Base-by-base conservation (phyloP, 2,329 filamentous ascomycete genomes). In the Niveomyces coronatus region DNA sequence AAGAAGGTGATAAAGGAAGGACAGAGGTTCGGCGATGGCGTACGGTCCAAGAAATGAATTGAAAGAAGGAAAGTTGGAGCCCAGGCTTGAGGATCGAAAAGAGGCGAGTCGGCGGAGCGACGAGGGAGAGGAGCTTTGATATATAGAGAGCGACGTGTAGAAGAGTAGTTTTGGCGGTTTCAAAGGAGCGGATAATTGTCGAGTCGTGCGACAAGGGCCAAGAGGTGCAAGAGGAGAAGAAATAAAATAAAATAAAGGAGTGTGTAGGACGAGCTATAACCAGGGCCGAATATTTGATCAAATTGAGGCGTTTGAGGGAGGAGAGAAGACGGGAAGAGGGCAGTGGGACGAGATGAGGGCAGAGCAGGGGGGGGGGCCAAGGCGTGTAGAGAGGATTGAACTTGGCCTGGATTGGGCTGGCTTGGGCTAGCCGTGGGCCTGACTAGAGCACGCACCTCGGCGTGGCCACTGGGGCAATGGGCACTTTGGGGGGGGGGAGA, bases 171-270 rank as follows among this genome's bases (percentile, higher is more conserved):
- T n/a, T n/a, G n/a, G 17, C 35, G 28, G 37, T 34, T 37, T 43
- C 28, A 43, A 45, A 45, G 38, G 44, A 43, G 33, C 39, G 41
- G 37, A 45, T 37, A 37, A 41, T n/a, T 45, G 41, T 40, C 44
- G 26, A 40, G 17, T 26, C 18, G 14, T 10, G 18, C 28, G 37
- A 45, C 40, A 39, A 32, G 30, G 23, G 32, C 28, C 36, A 32
- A 41, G 35, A 32, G 37, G 32, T n/a, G 19, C 15, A 43, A 44
- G n/a, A n/a, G n/a, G n/a, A n/a, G n/a, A n/a, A n/a, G n/a, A n/a
- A n/a, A n/a, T n/a, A n/a, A n/a, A n/a, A n/a, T n/a, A n/a, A n/a
- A n/a, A n/a, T n/a, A 42, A 36, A 42, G 40, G 41, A 40, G 41
- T 33, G 31, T 32, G 22, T 17, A 39, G 22, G 17, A 13, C 18